Percentiles rank a stretch among this genome's conserved stretches.
phyloP scores from a whole-genome alignment of 2,329 filamentous ascomycete species.

The Ustilaginoidea virens region DNA sequence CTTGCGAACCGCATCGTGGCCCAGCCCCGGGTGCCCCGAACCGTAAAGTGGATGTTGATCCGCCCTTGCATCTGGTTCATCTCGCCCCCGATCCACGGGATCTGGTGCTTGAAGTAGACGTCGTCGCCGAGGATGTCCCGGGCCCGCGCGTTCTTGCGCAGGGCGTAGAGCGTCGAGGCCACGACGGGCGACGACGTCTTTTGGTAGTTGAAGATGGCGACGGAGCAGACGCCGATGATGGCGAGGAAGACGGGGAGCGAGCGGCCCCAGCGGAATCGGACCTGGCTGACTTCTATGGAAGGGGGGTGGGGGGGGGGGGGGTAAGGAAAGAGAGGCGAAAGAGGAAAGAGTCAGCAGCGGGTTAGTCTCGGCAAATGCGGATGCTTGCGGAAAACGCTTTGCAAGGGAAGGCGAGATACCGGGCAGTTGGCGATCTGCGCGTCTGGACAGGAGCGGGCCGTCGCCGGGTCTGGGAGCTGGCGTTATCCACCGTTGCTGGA shows the following conservation, averaged over 20 bases:
- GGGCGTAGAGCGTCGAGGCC: conserved; percentile 77
- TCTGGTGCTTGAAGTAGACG: conserved; percentile 63
- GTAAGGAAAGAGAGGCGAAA: background rate
- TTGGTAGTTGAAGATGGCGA: conserved; percentile 99
- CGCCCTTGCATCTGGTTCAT: conserved; percentile 88
- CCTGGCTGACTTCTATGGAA: conserved; percentile 22
- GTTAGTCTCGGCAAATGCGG: too few relatives aligned
- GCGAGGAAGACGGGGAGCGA: conserved; percentile 70
- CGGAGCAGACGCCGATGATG: conserved; percentile 52
- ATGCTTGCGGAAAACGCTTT: conserved; percentile 4
- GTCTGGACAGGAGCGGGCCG: conserved; percentile 48
- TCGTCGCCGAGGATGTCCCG: conserved; percentile 72
- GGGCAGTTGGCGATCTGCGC: conserved; percentile 50
- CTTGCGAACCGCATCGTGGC: conserved; percentile 73
- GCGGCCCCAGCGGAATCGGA: conserved; percentile 45
- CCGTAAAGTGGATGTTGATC: conserved; percentile 76
- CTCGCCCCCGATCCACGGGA: conserved; percentile 72
- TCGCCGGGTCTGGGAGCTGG: conserved; percentile 42
- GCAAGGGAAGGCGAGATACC: too few relatives aligned
- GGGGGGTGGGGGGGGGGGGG: background rate
- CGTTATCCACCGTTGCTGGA: conserved; percentile 32
- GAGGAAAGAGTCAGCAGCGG: background rate
- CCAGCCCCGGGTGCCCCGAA: conserved; percentile 58
- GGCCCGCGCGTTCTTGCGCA: conserved; percentile 64
- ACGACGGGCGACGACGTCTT: conserved; percentile 79